Evolutionary conservation across 495 filamentous ascomycete species (phyloP), one percentile per base, ranked within the genome.

Genomic region (Monascus purpureus): DNA sequence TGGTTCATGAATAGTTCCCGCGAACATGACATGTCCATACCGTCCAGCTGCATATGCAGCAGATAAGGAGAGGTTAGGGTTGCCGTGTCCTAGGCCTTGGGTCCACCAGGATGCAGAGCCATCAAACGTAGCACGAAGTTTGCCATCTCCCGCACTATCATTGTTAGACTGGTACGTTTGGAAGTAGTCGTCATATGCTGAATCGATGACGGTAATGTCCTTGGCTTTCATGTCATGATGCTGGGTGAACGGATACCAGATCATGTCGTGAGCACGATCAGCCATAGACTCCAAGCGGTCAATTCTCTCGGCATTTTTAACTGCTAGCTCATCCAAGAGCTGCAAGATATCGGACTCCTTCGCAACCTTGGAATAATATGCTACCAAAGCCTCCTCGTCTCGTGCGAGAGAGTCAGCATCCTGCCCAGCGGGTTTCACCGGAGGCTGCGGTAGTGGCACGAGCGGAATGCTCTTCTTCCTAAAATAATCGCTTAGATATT

Each of bases 21-120:
- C 75, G 42, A 87, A 84, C 77, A 85, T 87, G 15, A 87, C 78
- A 50, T 87, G 81, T 2, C 81, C 81, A 42, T 87, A 87, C 15
- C 80, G 67, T n/a, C 81, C 80, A 2, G 81, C 77, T 1, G 81
- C 81, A 46, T 84, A 78, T 1, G 81, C 78, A 3, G 79, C 78
- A 0, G 77, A 69, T 4, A 84, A 63, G 6, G 77, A 61, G 4
- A 87, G 61, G 0, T 57, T 49, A 0, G 77, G 70, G 39, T 78
- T 81, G 9, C 72, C 77, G 41, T 87, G 81, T 6, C 81, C 81
- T 4, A 87, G 63, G 6, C 81, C 81, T 52, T 87, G 81, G 1
- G 81, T 86, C 81, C 81, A 87, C 81, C 81, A 87, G 0, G 80
- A 84, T 12, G 79, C 81, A 0, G 80, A 84, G 13, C 72, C 81